Percentiles rank a stretch among this genome's conserved stretches.
phyloP scores from a whole-genome alignment of 2,329 filamentous ascomycete species.

The Aureobasidium vineae region DNA sequence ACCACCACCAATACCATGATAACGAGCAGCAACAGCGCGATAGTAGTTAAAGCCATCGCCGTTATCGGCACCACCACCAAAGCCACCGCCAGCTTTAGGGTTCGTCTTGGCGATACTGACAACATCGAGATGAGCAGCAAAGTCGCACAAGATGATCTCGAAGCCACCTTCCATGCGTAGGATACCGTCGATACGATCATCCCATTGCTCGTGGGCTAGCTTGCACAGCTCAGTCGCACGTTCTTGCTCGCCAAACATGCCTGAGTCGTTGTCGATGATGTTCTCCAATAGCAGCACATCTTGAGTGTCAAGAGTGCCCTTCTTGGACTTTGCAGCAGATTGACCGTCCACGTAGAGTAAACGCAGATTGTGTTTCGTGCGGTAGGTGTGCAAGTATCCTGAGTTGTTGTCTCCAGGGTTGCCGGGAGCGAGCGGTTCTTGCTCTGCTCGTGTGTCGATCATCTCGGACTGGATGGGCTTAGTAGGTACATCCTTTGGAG shows the following conservation, averaged over 20 bases:
- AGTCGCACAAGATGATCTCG: constrained; percentile 68
- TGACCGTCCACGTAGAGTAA: constrained; percentile 70
- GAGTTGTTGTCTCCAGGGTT: constrained; percentile 8
- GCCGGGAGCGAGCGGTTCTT: background rate
- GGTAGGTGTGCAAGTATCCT: constrained; percentile 68
- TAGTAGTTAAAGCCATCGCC: constrained; percentile 37
- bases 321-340: constrained; percentile 62
- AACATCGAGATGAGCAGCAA: constrained; percentile 46
- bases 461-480: background rate
- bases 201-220: constrained; percentile 52
- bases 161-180: constrained; percentile 69
- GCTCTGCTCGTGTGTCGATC: background rate
- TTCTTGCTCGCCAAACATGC: constrained; percentile 47
- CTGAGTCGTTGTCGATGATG: constrained; percentile 27
- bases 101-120: constrained; percentile 37
- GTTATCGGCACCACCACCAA: constrained; percentile 28
- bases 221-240: constrained; percentile 59
- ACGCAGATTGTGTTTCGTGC: constrained; percentile 55
- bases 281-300: constrained; percentile 56
- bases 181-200: constrained; percentile 58
- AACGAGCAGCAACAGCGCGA: constrained; percentile 44
- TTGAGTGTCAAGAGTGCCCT: constrained; percentile 67
- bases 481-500: background rate
- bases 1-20: constrained; percentile 46
- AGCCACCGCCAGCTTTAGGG: constrained; percentile 10